phyloP scores from a whole-genome alignment of 495 filamentous ascomycete species.

The Penicillium longicatenatum region DNA sequence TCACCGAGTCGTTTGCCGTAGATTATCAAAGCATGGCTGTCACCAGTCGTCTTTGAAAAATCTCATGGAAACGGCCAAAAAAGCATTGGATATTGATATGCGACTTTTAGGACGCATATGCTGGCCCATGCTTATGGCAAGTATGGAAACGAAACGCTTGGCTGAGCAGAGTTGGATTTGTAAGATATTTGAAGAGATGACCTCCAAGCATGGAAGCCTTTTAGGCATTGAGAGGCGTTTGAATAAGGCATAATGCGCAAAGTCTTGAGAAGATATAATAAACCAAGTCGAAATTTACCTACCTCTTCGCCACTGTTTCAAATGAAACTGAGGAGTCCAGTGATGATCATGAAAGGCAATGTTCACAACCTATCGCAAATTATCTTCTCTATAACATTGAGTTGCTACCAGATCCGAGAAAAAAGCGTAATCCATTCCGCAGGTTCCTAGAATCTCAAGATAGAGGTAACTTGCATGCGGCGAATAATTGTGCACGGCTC shows the following conservation, averaged over 20 bases:
- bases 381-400: background rate
- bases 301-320: background rate
- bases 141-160: background rate
- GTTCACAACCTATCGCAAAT: background rate
- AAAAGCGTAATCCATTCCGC: background rate
- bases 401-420: background rate
- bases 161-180: background rate
- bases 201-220: background rate
- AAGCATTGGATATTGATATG: background rate
- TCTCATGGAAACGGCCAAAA: background rate
- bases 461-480: background rate
- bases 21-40: background rate
- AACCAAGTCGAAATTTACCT: background rate
- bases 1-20: background rate
- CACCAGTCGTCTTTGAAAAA: background rate
- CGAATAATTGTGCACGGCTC: background rate
- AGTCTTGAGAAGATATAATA: background rate
- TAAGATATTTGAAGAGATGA: background rate
- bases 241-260: background rate
- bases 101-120: background rate
- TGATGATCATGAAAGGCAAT: background rate
- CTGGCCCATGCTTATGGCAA: constrained; percentile 1
- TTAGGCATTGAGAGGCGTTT: background rate
- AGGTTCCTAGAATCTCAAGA: background rate
- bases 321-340: background rate